A percentile compares a stretch with the other conserved stretches of the same genome.
Evolutionary conservation across 1,284 basidiomycete species (phyloP).

Genomic region (Agroathelia rolfsii): DNA sequence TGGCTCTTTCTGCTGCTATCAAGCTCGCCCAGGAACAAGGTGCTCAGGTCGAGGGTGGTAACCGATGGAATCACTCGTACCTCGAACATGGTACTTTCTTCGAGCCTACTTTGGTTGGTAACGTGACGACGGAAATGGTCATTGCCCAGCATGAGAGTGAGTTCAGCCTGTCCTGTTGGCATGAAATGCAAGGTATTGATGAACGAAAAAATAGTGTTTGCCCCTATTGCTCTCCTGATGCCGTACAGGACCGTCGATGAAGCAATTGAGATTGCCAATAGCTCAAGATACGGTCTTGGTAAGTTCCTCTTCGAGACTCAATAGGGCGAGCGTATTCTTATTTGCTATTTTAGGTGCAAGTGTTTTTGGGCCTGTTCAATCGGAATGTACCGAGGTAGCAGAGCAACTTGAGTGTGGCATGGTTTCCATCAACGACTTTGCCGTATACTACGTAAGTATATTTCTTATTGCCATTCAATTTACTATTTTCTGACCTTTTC

Average conservation of each 20-base stretch:
- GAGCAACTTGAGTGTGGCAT: conserved; percentile 82
- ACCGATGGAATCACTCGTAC: conserved; percentile 53
- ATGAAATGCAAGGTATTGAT: conserved; percentile 4
- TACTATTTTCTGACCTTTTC: conserved; percentile 9
- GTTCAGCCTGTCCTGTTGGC: conserved; percentile 18
- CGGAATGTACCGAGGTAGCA: conserved; percentile 70
- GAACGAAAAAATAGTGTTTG: conserved; percentile 55
- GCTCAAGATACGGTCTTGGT: conserved; percentile 82
- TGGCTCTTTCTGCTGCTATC: conserved; percentile 62
- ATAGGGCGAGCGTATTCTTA: no score
- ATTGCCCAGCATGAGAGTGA: conserved; percentile 75
- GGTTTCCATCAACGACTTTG: conserved; percentile 95
- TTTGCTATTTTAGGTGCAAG: no score
- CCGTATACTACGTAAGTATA: conserved; percentile 75
- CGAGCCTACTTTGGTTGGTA: conserved; percentile 76
- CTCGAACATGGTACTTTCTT: conserved; percentile 74
- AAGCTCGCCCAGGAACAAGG: conserved; percentile 64
- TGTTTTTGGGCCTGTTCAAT: conserved; percentile 82
- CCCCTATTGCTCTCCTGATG: conserved; percentile 80
- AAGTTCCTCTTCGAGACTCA: no score
- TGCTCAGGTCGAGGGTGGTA: conserved; percentile 64
- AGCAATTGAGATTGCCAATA: conserved; percentile 80
- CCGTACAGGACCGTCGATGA: conserved; percentile 74
- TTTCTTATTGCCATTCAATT: conserved; percentile 5
- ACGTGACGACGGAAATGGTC: conserved; percentile 65